phyloP scores from a whole-genome alignment of 352 stramenopile species.

The Phytopythium helicoides region DNA sequence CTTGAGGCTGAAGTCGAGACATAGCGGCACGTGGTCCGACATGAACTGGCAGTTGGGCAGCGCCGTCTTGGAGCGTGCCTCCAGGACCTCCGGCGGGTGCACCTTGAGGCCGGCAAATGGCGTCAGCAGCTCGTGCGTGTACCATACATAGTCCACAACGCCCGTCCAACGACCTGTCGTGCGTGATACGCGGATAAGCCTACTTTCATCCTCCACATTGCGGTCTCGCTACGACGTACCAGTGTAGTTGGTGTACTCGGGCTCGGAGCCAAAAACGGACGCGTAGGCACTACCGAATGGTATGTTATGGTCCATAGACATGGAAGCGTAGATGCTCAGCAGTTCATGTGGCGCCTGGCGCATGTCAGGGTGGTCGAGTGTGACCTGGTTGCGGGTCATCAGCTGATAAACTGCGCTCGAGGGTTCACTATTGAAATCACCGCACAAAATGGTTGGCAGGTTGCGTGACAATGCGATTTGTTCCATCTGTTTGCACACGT shows the following conservation, averaged over 20 bases:
- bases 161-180: conserved; percentile 90
- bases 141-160: conserved; percentile 98
- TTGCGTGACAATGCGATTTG: conserved; percentile 63
- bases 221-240: conserved; percentile 25
- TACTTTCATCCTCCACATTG: background rate
- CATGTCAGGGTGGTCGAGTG: conserved; percentile 90
- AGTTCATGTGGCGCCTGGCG: conserved; percentile 69
- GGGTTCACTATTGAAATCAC: conserved; percentile 99
- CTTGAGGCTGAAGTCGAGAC: conserved; percentile 88
- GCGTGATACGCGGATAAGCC: conserved; percentile 4
- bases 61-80: conserved; percentile 85
- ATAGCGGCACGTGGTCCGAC: conserved; percentile 96
- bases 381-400: conserved; percentile 87
- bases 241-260: conserved; percentile 98
- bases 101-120: conserved; percentile 94
- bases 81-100: conserved; percentile 88
- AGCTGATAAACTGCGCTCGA: conserved; percentile 97
- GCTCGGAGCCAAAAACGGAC: conserved; percentile 95
- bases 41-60: conserved; percentile 96
- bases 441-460: conserved; percentile 96
- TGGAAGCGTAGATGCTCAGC: conserved; percentile 65
- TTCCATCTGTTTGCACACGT: conserved; percentile 48
- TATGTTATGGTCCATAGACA: conserved; percentile 92
- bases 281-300: conserved; percentile 94
- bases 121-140: conserved; percentile 91